Evolutionary conservation across 768 basidiomycete species (phyloP).

Genomic region (Suillus americanus): DNA sequence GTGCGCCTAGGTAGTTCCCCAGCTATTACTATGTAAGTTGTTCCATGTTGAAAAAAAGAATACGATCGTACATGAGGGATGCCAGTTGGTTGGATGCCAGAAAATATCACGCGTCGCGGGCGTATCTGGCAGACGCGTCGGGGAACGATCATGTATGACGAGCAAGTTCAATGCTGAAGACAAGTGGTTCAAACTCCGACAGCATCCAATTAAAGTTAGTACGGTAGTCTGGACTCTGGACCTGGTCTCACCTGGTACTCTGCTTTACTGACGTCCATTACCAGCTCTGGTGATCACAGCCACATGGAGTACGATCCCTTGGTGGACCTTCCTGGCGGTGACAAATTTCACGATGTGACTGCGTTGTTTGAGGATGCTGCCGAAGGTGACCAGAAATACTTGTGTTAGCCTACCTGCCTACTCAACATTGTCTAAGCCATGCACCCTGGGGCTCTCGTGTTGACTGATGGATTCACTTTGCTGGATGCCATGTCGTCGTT

Average conservation of each 20-base stretch:
- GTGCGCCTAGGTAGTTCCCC: conserved; percentile 91
- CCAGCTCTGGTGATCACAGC: conserved; percentile 9
- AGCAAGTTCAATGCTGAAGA: background rate
- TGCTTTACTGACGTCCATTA: background rate
- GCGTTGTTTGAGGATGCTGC: conserved; percentile 58
- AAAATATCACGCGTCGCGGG: conserved; percentile 59
- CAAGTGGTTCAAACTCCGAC: conserved; percentile 32
- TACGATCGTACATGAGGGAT: conserved; percentile 73
- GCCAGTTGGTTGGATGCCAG: conserved; percentile 93
- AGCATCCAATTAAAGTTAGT: background rate
- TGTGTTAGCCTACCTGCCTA: background rate
- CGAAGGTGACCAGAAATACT: conserved; percentile 43
- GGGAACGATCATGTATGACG: conserved; percentile 15
- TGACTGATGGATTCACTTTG: conserved; percentile 69
- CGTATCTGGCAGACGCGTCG: conserved; percentile 12
- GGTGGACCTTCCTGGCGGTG: conserved; percentile 49
- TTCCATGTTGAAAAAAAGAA: background rate
- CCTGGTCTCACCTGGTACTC: background rate
- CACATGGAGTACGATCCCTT: conserved; percentile 19
- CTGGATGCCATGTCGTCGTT: conserved; percentile 94
- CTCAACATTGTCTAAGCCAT: conserved; percentile 47
- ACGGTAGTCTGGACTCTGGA: background rate
- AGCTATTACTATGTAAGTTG: conserved; percentile 47
- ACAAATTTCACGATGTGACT: conserved; percentile 65
- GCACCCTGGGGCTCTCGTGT: conserved; percentile 58